Conservation (phyloP, 768 basidiomycete species). For the Pleurotus ostreatus region DNA sequence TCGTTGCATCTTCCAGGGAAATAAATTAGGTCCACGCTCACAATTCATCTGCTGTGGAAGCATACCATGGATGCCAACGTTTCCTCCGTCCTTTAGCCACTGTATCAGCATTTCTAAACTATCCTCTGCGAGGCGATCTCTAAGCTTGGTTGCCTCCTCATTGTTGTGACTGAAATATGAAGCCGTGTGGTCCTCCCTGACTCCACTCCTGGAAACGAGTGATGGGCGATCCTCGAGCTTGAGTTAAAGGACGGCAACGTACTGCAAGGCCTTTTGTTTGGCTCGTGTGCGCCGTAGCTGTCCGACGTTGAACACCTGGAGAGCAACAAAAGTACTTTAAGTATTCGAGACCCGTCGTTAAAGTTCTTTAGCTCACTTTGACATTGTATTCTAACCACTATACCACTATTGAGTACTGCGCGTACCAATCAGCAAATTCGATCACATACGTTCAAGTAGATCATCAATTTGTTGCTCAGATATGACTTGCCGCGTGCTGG, state of each 20-base stretch:
- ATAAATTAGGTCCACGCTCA: not conserved
- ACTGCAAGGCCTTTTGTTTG: slow-evolving; percentile 74
- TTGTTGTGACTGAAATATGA: slow-evolving; percentile 89
- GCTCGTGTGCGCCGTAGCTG: slow-evolving; percentile 89
- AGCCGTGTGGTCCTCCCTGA: slow-evolving; percentile 88
- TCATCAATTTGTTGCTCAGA: slow-evolving; percentile 94
- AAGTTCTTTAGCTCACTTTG: slow-evolving; percentile 45
- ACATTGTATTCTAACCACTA: slow-evolving; percentile 99
- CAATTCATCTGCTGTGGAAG: slow-evolving; percentile 6
- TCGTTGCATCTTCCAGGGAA: slow-evolving; percentile 78
- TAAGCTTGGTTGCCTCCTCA: slow-evolving; percentile 63
- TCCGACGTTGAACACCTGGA: slow-evolving; percentile 95
- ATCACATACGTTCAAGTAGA: slow-evolving; percentile 82
- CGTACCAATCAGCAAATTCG: not conserved
- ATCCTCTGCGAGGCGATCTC: slow-evolving; percentile 85
- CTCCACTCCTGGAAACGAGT: slow-evolving; percentile 53
- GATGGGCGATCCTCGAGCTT: not conserved
- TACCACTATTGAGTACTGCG: too few species aligned
- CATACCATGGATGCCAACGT: slow-evolving; percentile 95
- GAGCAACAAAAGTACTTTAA: not conserved
- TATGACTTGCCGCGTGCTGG: slow-evolving; percentile 99
- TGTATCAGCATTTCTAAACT: slow-evolving; percentile 92
- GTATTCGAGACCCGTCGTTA: not conserved
- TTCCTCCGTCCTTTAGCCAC: slow-evolving; percentile 94
- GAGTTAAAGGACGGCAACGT: slow-evolving; percentile 14